Percentiles rank a stretch among this genome's conserved stretches.
Evolutionary conservation across 805 yeast genomes (phyloP).

Genomic region (Cyberlindnera samutprakarnensis): DNA sequence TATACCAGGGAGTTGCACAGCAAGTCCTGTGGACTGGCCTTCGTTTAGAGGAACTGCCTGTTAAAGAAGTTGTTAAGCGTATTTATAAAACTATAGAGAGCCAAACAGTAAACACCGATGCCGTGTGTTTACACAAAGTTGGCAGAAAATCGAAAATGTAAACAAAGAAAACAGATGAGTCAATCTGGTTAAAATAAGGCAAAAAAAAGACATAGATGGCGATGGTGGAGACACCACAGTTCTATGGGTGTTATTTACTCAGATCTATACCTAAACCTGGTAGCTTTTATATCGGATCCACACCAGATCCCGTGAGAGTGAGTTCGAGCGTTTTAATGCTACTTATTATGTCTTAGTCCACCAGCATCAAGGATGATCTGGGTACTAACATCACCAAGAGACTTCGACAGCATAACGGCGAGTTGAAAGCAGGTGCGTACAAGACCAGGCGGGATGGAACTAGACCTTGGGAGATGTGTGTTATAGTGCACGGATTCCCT

Average conservation of each 20-base stretch:
- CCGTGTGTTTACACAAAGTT: too few species aligned
- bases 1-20: constrained; percentile 21
- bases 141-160: too few species aligned
- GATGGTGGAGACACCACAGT: constrained; percentile 23
- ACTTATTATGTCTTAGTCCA: too few species aligned
- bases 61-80: constrained; percentile 8
- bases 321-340: too few species aligned
- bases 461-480: constrained; percentile 70
- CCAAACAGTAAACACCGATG: too few species aligned
- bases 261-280: constrained; percentile 50
- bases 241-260: constrained; percentile 68
- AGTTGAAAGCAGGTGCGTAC: constrained; percentile 61
- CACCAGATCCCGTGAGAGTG: constrained; percentile 61
- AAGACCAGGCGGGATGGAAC: constrained; percentile 48
- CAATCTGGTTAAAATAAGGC: not conserved
- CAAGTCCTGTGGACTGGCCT: constrained; percentile 20
- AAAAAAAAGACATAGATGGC: not conserved
- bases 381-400: constrained; percentile 29
- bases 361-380: constrained; percentile 7
- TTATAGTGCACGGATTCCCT: constrained; percentile 66
- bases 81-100: constrained; percentile 10
- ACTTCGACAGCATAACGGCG: constrained; percentile 76
- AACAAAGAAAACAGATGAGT: too few species aligned
- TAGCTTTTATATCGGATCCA: constrained; percentile 73
- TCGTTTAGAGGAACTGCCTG: constrained; percentile 14